phyloP scores from a whole-genome alignment of 768 basidiomycete species.

The Russula ochroleuca region DNA sequence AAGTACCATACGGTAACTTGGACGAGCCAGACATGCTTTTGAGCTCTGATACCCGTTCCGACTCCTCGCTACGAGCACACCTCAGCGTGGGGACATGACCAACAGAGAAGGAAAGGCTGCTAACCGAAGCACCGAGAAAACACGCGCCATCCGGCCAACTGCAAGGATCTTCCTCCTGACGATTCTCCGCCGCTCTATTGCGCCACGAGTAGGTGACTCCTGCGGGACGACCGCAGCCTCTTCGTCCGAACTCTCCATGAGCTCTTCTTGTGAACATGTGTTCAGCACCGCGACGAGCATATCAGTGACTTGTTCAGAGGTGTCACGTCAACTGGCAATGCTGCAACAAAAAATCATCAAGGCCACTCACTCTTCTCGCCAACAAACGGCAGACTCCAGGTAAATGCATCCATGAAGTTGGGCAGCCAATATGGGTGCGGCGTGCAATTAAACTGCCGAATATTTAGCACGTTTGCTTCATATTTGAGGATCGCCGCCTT shows the following conservation, averaged over 20 bases:
- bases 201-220: conserved; percentile 41
- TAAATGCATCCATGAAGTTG: conserved; percentile 97
- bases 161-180: conserved; percentile 99
- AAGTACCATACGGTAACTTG: conserved; percentile 75
- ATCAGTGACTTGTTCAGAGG: conserved; percentile 71
- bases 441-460: conserved; percentile 94
- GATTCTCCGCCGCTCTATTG: conserved; percentile 72
- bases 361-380: conserved; percentile 82
- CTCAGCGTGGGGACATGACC: background rate
- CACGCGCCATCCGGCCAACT: conserved; percentile 92
- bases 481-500: conserved; percentile 99
- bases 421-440: conserved; percentile 95
- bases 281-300: conserved; percentile 98
- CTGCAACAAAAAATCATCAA: background rate
- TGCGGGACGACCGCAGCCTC: conserved; percentile 44
- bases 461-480: conserved; percentile 98
- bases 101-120: conserved; percentile 31
- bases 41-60: conserved; percentile 94
- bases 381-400: conserved; percentile 96
- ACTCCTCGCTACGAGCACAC: conserved; percentile 74
- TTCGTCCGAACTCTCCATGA: conserved; percentile 67
- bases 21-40: conserved; percentile 80
- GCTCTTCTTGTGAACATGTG: conserved; percentile 95
- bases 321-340: conserved; percentile 10
- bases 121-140: conserved; percentile 92